These are phyloP conservation scores for Lasiodiplodia theobromae DNA, from an alignment of 2,329 filamentous ascomycete genomes.

Conservation along the genomic window DNA sequence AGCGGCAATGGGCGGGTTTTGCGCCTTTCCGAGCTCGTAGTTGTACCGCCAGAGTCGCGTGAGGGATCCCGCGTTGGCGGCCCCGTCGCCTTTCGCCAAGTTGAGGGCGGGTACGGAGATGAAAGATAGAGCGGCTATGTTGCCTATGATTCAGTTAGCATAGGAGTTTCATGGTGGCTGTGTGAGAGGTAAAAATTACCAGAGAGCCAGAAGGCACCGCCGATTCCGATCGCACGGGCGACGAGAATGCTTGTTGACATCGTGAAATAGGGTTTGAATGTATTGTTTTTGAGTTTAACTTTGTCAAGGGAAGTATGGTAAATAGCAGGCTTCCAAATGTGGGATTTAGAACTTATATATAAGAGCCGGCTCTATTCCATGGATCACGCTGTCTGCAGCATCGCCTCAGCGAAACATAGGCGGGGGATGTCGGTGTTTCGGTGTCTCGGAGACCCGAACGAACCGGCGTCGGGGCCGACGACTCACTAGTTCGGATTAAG, in stretches of 20 bases:
- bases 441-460: too few relatives aligned
- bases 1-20: background rate
- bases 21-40: background rate
- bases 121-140: background rate
- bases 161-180: background rate
- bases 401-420: too few relatives aligned
- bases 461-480: too few relatives aligned
- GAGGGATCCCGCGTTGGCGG: background rate
- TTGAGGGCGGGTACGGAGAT: background rate
- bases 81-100: background rate
- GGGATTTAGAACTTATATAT: too few relatives aligned
- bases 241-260: constrained; percentile 24
- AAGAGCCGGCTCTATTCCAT: too few relatives aligned
- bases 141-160: background rate
- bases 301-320: too few relatives aligned
- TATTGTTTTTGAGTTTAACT: too few relatives aligned
- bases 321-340: too few relatives aligned
- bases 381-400: too few relatives aligned
- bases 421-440: too few relatives aligned
- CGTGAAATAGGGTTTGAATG: constrained; percentile 32
- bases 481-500: too few relatives aligned
- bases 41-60: background rate
- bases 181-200: background rate
- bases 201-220: background rate
- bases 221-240: background rate